Percentiles rank a stretch among this genome's conserved stretches.
Conservation (phyloP, 1,284 basidiomycete genomes). For the Boletus sp. region DNA sequence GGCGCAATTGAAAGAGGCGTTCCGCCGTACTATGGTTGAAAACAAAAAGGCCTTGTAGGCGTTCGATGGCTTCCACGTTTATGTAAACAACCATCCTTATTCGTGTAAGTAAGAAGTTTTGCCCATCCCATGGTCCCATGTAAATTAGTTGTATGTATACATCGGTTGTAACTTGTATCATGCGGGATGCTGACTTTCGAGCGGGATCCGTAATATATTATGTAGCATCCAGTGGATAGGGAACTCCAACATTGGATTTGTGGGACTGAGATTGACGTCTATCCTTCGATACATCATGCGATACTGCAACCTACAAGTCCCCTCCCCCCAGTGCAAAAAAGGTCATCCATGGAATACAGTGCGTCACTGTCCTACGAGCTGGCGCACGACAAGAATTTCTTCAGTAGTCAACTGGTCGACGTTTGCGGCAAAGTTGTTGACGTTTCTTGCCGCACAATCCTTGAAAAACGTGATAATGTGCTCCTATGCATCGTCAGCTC, state of each 20-base stretch:
- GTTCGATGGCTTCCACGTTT: not conserved
- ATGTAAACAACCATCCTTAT: not conserved
- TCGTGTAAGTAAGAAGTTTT: not conserved
- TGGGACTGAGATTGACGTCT: not conserved
- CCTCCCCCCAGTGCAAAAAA: not conserved
- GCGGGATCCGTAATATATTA: not conserved
- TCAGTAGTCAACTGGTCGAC: constrained; percentile 69
- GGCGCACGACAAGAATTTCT: constrained; percentile 69
- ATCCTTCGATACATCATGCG: constrained; percentile 12
- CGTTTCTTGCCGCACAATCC: constrained; percentile 69
- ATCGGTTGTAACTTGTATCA: not conserved
- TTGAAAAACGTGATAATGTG: constrained; percentile 72
- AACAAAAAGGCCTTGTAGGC: not conserved
- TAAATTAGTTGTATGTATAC: constrained; percentile 8
- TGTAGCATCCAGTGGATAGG: not conserved
- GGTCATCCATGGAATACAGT: not conserved
- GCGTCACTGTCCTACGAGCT: constrained; percentile 47
- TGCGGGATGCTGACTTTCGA: not conserved
- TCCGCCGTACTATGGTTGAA: constrained; percentile 8
- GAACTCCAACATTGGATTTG: not conserved
- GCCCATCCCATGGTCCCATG: constrained; percentile 2
- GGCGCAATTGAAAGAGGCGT: constrained; percentile 20
- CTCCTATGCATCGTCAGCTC: constrained; percentile 45
- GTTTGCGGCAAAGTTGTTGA: constrained; percentile 64
- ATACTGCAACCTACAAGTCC: constrained; percentile 17